Evolutionary conservation across 257 asterid species (phyloP), one percentile per base, ranked within the genome.

Genomic region (Nicotiana tabacum): DNA sequence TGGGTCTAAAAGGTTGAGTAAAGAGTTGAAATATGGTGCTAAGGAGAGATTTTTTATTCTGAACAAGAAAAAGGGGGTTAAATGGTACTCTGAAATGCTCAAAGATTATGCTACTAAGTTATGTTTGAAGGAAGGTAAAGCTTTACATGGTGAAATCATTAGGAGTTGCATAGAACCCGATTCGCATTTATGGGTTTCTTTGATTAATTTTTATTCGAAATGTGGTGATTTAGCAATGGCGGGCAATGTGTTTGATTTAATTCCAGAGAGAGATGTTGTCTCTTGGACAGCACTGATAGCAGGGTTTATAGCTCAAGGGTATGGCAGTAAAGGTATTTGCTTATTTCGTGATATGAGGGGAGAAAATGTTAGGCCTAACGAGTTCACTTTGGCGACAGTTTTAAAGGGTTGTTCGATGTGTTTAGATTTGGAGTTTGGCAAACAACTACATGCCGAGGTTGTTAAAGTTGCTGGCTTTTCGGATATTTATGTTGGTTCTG

Each of bases 241-340:
- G 0, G 61, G 85, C 33, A 68, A 79, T 11, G 94, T 87, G 56
- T 89, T 94, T 21, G 92, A 91, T 82, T 83, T 90, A 79, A 90
- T 91, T 92, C 90, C 91, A 0, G 35, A 68, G 39, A 91, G 88
- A 86, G 92, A 94, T 60, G 97, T 91, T 78, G 96, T 93, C 58
- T 83, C 93, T 0, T 94, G 98, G 98, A 94, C 97, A 39, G 90
- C 92, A 76, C 83, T 94, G 88, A 90, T 94, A 83, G 88, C 96
- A 1, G 98, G 98, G 39, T 93, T 90, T 88, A 95, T 94, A 77
- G 93, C 97, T 68, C 85, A 82, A 90, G 97, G 95, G 62, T 85
- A 82, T 72, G 92, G 91, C 3, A 9, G 58, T n/a, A 90, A 91
- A 76, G 89, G 93, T 83, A 81, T 83, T 85, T 89, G 85, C 77